Base-by-base conservation (phyloP, 208 protist species). In the Crithidia bombi region DNA sequence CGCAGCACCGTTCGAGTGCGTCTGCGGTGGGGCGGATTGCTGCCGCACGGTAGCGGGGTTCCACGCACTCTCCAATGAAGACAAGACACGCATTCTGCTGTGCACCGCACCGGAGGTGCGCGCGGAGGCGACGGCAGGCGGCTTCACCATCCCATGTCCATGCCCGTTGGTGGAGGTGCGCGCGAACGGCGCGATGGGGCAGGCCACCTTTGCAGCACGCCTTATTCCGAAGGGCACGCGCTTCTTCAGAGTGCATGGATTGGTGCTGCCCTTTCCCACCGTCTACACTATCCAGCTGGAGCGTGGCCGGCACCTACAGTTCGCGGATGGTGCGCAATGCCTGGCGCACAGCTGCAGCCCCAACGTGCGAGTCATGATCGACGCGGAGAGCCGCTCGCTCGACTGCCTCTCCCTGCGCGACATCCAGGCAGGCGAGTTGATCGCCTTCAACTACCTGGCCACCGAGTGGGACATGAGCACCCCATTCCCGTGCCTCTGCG, bases 381-480 rank as follows among this genome's bases (percentile, higher is more conserved):
- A 96, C 44, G 66, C 68, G 30, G 71, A 74, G 47, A 75, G 66
- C 33, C 71, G 78, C 62, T 67, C 69, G 39, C 52, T 96, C 6
- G 81, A 89, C 64, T 93, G 89, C 63, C 55, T 93, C 44, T 89
- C 91, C 30, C 73, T 94, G 28, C 89, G 89, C 21, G 78, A 87
- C 57, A 94, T 96, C 52, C 54, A 52, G 17, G 65, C 75, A 10
- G 89, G 85, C 11, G 91, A 94, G 69, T 17, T 92, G 63, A 86
- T 96, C 63, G 82, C 87, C 11, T 96, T 94, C 71, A 96, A 96
- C 77, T 96, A 94, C 80, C 77, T 96, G 25, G 87, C 85, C 14
- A 96, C 91, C 35, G 91, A 96, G 80, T 96, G 85, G 86, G 87
- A 96, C 77, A 93, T 96, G 91, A 85, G 83, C 74, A 82, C 52